phyloP scores from a whole-genome alignment of 1,284 basidiomycete species.

The Irpex rosettiformis region DNA sequence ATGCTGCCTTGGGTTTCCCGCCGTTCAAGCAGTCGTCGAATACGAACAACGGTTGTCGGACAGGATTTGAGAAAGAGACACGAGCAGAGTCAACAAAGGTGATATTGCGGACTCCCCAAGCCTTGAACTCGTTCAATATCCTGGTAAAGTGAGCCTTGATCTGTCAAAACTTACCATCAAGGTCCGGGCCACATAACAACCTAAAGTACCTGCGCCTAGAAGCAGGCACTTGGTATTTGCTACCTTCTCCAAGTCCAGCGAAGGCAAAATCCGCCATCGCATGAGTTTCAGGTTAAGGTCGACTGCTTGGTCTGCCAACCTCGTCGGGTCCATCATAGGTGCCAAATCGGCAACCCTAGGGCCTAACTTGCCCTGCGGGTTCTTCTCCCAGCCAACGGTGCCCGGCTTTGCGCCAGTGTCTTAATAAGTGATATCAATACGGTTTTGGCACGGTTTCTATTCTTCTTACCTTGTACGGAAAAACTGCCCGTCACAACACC shows the following conservation, averaged over 20 bases:
- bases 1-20: slow-evolving; percentile 90
- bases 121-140: slow-evolving; percentile 45
- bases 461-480: slow-evolving; percentile 9
- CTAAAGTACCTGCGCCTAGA: slow-evolving; percentile 93
- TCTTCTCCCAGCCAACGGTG: slow-evolving; percentile 96
- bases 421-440: slow-evolving; percentile 8
- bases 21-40: slow-evolving; percentile 94
- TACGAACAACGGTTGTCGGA: slow-evolving; percentile 93
- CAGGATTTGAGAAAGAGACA: slow-evolving; percentile 96
- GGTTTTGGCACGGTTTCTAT: too few species aligned
- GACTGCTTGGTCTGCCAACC: slow-evolving; percentile 94
- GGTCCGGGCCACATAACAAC: slow-evolving; percentile 91
- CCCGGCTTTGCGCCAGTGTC: slow-evolving; percentile 38
- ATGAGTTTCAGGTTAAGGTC: slow-evolving; percentile 97
- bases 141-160: not conserved
- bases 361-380: slow-evolving; percentile 77
- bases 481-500: slow-evolving; percentile 43
- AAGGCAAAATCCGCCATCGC: slow-evolving; percentile 95
- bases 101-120: slow-evolving; percentile 93
- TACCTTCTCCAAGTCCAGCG: slow-evolving; percentile 86
- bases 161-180: slow-evolving; percentile 64
- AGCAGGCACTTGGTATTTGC: slow-evolving; percentile 79
- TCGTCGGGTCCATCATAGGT: slow-evolving; percentile 91
- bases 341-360: slow-evolving; percentile 90
- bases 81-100: slow-evolving; percentile 88